Base-by-base conservation (phyloP, 2,329 filamentous ascomycete species). In the Penicillium thymicola region DNA sequence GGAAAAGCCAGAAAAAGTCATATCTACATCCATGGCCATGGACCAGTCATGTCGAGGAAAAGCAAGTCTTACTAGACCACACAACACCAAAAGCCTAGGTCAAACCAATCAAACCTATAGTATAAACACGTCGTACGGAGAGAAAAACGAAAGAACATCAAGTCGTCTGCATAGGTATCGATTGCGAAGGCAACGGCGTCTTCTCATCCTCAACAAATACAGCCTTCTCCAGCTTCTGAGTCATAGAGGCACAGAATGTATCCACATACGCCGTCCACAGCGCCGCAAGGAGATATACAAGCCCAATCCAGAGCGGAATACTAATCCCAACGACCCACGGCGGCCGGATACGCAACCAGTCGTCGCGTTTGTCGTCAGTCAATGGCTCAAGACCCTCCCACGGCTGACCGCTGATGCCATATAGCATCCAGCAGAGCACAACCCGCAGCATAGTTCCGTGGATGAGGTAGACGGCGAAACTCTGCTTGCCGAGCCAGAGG, bases 401-500 rank as follows among this genome's bases (percentile, higher is more conserved):
- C 2, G 77, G 76, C 58, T 78, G 70, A 27, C 76, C 76, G 46
- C 72, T 76, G 57, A 80, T 79, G 34, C 80, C 80, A 60, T 82
- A 83, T 7, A 82, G 74, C 67, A 82, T 76, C 73, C 81, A 81
- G 38, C 76, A 76, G 23, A 80, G 75, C 1, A 81, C 75, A 2
- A 78, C 79, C 21, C 81, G 78, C 44, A 83, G 67, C 16, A 83
- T 74, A 0, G 80, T 82, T 45, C 81, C 81, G 65, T 83, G 81
- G 10, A 78, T 74, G 13, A 83, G 76, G 63, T 83, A 83, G 5
- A 83, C 80, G 25, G 81, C 80, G 57, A 83, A 83, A 51, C 78
- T 81, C 66, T 82, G 80, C 57, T 77, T 76, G n/a, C 81, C 81
- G 4, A 83, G 71, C 79, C 79, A 83, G 57, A 82, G 77, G 36